phyloP scores from a whole-genome alignment of 2,329 filamentous ascomycete species.

The Hypoxylon sp. region DNA sequence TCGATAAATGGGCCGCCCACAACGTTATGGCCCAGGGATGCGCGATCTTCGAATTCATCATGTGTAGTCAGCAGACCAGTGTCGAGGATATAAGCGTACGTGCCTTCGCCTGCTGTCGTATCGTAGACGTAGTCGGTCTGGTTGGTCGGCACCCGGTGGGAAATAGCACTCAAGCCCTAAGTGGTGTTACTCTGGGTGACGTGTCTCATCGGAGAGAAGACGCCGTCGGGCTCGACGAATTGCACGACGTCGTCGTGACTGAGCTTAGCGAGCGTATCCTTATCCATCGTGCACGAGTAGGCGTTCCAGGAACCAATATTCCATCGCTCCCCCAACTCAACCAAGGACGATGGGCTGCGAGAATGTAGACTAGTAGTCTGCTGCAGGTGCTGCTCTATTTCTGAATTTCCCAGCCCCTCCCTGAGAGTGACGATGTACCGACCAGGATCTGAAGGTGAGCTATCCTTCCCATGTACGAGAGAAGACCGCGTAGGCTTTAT shows the following conservation, averaged over 20 bases:
- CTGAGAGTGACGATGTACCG: slow-evolving; percentile 28
- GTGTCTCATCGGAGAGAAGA: slow-evolving; percentile 11
- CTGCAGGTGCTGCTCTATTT: slow-evolving; percentile 22
- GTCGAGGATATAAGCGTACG: slow-evolving; percentile 54
- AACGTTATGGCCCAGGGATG: slow-evolving; percentile 25
- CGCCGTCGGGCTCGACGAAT: slow-evolving; percentile 23
- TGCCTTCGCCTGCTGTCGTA: slow-evolving; percentile 34
- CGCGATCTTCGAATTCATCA: slow-evolving; percentile 33
- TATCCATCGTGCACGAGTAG: slow-evolving; percentile 26
- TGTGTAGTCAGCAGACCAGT: slow-evolving; percentile 52
- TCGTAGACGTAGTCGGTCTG: slow-evolving; percentile 39
- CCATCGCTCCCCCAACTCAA: slow-evolving; percentile 23
- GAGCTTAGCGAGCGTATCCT: slow-evolving; percentile 12
- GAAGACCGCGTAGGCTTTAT: not conserved
- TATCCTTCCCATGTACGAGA: not conserved
- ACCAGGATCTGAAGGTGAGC: not conserved
- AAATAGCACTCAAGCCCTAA: slow-evolving; percentile 38
- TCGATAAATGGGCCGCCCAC: slow-evolving; percentile 24
- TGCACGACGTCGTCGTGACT: slow-evolving; percentile 17
- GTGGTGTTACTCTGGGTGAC: slow-evolving; percentile 31
- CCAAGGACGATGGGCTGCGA: not conserved
- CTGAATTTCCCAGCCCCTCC: slow-evolving; percentile 12
- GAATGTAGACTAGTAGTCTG: slow-evolving; percentile 6
- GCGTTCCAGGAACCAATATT: slow-evolving; percentile 34
- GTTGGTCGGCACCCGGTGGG: slow-evolving; percentile 28